phyloP scores from a whole-genome alignment of 2,329 filamentous ascomycete genomes.

The Teratosphaeria destructans region DNA sequence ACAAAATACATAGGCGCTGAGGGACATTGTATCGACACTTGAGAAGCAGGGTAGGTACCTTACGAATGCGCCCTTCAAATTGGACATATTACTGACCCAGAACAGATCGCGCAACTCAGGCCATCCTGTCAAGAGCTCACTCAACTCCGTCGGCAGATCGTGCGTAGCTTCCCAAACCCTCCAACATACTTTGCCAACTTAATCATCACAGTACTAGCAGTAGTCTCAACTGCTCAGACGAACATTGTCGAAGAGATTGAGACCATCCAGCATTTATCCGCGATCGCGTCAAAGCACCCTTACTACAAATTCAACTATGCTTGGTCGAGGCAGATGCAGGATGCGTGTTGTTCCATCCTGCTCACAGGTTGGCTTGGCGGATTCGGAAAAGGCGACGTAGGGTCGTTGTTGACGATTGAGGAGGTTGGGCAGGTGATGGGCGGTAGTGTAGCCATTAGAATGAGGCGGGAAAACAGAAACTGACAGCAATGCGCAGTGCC shows the following conservation, averaged over 20 bases:
- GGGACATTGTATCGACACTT: constrained; percentile 68
- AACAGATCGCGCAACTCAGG: constrained; percentile 63
- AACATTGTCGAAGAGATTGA: constrained; percentile 62
- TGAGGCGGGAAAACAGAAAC: neutral
- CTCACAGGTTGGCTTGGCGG: constrained; percentile 72
- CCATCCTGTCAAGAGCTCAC: constrained; percentile 78
- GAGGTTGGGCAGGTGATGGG: constrained; percentile 70
- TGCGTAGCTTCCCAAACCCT: constrained; percentile 29
- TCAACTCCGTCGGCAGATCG: constrained; percentile 62
- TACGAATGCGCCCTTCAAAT: neutral
- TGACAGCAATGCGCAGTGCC: constrained; percentile 49
- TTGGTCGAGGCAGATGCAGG: constrained; percentile 79
- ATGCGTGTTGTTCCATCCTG: constrained; percentile 52
- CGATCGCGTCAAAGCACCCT: constrained; percentile 70
- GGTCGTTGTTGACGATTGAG: constrained; percentile 72
- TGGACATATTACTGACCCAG: neutral
- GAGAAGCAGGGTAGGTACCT: constrained; percentile 55
- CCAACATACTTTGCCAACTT: constrained; percentile 1
- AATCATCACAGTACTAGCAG: neutral
- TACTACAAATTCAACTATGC: constrained; percentile 97
- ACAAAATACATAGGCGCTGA: constrained; percentile 49
- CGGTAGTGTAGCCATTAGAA: constrained; percentile 41
- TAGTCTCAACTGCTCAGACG: constrained; percentile 42
- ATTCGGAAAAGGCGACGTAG: constrained; percentile 39
- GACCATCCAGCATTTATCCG: constrained; percentile 58